Evolutionary conservation across 2,329 filamentous ascomycete species (phyloP), one percentile per base, ranked within the genome.

Genomic region (Fusarium chlamydosporum): DNA sequence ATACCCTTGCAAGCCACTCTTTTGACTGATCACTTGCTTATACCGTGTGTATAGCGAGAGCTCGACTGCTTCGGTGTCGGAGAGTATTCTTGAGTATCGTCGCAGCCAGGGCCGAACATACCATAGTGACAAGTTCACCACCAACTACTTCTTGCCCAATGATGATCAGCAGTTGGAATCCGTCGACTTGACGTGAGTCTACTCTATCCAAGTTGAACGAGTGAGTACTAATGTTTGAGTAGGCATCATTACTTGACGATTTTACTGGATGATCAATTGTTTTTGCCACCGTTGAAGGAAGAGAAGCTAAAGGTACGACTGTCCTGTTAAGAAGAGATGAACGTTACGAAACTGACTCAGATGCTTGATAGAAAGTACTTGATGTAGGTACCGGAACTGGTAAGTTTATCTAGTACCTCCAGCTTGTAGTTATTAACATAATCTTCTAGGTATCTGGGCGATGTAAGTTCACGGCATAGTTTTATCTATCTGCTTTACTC

Each of bases 131-230:
- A 67, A 63, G 11, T 67, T 67, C n/a, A 42, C 54, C 2, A 43
- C 58, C 9, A 56, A 50, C 8, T 67, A 67, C 20, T 57, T 61
- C 0, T 38, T 67, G 6, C 64, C 64, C 4, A 67, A 67, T 9
- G 64, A 67, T 40, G 64, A 67, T 8, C 64, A 61, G n/a, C 51
- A 67, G 23, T 6, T 67, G 1, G 64, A 67, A 16, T 67, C 64
- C 42, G 33, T 67, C 12, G 64, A 67, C 16, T 51, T 66, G 40
- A 62, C 52, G 52, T 55, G n/a, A 45, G 31, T n/a, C 13, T 23
- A 1, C 12, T 5, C 7, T 13, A 7, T 7, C 2, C n/a, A 4
- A 5, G 6, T 1, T 6, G 9, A 2, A 2, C 8, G 1, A 3
- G 7, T 6, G 5, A 1, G 1, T 5, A 8, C 23, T 55, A 13